Conservation (phyloP, 805 yeast genomes). For the Cyberlindnera suaveolens region DNA sequence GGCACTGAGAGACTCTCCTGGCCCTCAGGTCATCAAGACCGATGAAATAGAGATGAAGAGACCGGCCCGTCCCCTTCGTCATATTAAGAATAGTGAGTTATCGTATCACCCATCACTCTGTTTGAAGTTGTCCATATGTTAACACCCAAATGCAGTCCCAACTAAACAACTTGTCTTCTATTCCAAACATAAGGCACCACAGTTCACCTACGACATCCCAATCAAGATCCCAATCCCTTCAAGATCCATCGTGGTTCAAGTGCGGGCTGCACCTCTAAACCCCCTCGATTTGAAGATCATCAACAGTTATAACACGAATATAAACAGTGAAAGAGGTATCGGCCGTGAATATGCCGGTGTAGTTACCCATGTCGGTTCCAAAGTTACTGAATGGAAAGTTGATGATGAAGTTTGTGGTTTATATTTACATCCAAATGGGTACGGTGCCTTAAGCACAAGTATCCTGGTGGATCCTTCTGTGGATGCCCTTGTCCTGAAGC, state of each 20-base stretch:
- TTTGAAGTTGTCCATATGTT: not conserved
- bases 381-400: slow-evolving; percentile 30
- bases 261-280: slow-evolving; percentile 53
- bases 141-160: slow-evolving; percentile 28
- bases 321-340: slow-evolving; percentile 53
- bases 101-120: too few relatives aligned
- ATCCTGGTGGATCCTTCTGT: slow-evolving; percentile 45
- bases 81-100: slow-evolving; percentile 32
- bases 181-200: slow-evolving; percentile 31
- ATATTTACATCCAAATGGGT: slow-evolving; percentile 43
- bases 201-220: slow-evolving; percentile 47
- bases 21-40: slow-evolving; percentile 6
- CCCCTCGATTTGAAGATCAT: slow-evolving; percentile 61
- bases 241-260: slow-evolving; percentile 47
- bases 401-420: slow-evolving; percentile 68
- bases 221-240: slow-evolving; percentile 41
- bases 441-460: slow-evolving; percentile 55
- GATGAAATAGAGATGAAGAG: slow-evolving; percentile 22
- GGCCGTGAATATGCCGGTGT: slow-evolving; percentile 70
- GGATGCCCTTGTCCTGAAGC: slow-evolving; percentile 43
- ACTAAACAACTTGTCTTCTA: slow-evolving; percentile 39
- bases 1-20: slow-evolving; percentile 3
- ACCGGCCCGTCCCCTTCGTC: slow-evolving; percentile 43
- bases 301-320: slow-evolving; percentile 45
- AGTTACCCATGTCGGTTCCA: slow-evolving; percentile 47